Base-by-base conservation (phyloP, 2,329 filamentous ascomycete species). In the Ophiosphaerella narmari region DNA sequence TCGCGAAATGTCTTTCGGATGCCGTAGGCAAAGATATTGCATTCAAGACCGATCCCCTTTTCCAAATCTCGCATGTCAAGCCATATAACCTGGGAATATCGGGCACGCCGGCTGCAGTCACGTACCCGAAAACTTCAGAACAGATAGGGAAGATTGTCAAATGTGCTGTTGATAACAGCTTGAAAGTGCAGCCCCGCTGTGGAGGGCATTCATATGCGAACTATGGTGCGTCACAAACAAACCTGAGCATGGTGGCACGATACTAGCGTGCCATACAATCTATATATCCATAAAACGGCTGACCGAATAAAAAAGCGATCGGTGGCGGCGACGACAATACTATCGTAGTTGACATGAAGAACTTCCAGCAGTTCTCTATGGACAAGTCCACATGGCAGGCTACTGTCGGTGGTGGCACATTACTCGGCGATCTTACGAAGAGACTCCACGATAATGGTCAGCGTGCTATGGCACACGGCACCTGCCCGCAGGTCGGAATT, bases 181-280 rank as follows among this genome's bases (percentile, higher is more conserved):
- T 82, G 34, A 80, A 81, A 52, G 82, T 87, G 0, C 83, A 87
- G 62, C 78, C 85, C n/a, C 80, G 78, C 39, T 83, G 82, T 1
- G 85, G 85, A 3, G 86, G 86, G 0, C 85, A 88, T 57, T 86
- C 83, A 0, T 88, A 85, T 52, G 85, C 73, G 0, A 79, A 79
- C 2, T 78, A 79, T 52, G 65, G 68, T 65, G 54, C 4, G 48
- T 31, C 12, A 38, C 11, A 11, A 29, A 29, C 26, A 29, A 16
- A 39, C 13, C n/a, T 11, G 23, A 1, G 24, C 29, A 23, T 14
- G n/a, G 34, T 9, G 5, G 34, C 14, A 14, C 5, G 34, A 16
- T 36, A 36, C 7, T 3, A 9, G n/a, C 3, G 6, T 40, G 11
- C 29, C 39, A 29, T 29, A 29, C 4, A 9, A 11, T 23, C 11